A percentile compares a stretch with the other conserved stretches of the same genome.
phyloP scores from a whole-genome alignment of 257 asterid species.

The Knoxia roxburghii region DNA sequence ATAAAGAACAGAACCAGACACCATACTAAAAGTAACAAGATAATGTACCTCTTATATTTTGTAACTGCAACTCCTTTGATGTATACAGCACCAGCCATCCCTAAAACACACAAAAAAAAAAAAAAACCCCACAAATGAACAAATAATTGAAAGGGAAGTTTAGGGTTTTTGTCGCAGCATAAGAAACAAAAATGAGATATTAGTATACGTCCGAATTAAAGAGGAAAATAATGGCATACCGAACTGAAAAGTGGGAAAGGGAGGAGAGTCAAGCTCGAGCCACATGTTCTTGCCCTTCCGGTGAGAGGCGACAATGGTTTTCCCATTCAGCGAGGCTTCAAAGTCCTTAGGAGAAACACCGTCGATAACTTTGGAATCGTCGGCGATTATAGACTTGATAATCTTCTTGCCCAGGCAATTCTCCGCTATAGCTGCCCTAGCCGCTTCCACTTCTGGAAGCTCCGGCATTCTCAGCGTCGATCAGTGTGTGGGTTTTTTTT shows the following conservation, averaged over 20 bases:
- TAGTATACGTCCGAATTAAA: neutral
- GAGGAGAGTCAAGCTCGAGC: slow-evolving; percentile 90
- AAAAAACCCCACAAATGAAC: neutral
- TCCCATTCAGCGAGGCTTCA: slow-evolving; percentile 69
- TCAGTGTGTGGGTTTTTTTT: too few relatives aligned
- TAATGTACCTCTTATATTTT: slow-evolving; percentile 71
- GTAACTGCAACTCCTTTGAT: slow-evolving; percentile 95
- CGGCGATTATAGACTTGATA: slow-evolving; percentile 53
- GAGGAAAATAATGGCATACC: slow-evolving; percentile 35
- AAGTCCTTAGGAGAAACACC: slow-evolving; percentile 69
- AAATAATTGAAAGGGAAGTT: too few relatives aligned
- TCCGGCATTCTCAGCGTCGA: slow-evolving; percentile 62
- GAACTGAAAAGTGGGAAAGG: slow-evolving; percentile 90
- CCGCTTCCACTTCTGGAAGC: slow-evolving; percentile 98
- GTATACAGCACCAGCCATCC: slow-evolving; percentile 98
- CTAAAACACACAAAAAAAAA: slow-evolving; percentile 27
- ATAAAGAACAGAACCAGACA: neutral
- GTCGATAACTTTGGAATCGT: slow-evolving; percentile 78
- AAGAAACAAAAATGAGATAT: neutral
- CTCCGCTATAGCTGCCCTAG: slow-evolving; percentile 80
- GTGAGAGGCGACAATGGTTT: slow-evolving; percentile 76
- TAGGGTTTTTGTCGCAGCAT: slow-evolving; percentile 4
- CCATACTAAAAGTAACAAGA: neutral
- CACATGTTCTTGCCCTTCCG: slow-evolving; percentile 99
- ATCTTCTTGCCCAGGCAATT: slow-evolving; percentile 83